Conservation (phyloP, 257 asterid species). For the Solanum virginianum region DNA sequence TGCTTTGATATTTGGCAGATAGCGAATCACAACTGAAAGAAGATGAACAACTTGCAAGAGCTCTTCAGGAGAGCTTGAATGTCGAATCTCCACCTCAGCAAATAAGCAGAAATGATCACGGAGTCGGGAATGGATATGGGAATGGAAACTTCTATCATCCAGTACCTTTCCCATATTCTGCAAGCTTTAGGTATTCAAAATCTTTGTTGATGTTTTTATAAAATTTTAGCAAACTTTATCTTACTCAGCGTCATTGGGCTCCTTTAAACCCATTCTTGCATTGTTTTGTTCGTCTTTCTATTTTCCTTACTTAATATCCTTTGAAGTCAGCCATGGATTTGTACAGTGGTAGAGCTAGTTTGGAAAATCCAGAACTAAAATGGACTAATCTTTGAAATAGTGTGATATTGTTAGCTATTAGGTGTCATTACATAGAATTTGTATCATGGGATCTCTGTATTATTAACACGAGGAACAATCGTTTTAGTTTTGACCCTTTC, state of each 20-base stretch:
- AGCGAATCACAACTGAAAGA: slow-evolving; percentile 47
- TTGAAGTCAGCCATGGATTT: not conserved
- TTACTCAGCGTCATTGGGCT: not conserved
- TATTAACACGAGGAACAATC: not conserved
- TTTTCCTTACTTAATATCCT: not conserved
- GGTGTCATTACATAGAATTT: not conserved
- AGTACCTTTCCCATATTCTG: slow-evolving; percentile 30
- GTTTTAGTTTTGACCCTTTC: not conserved
- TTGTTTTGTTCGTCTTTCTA: not conserved
- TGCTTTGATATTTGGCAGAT: slow-evolving; percentile 22
- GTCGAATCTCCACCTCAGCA: slow-evolving; percentile 44
- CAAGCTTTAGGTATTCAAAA: slow-evolving; percentile 26
- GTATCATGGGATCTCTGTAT: not conserved
- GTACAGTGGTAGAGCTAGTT: not conserved
- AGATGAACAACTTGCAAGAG: slow-evolving; percentile 72
- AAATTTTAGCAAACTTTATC: not conserved
- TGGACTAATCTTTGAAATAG: not conserved
- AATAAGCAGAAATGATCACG: slow-evolving; percentile 2
- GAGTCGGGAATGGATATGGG: slow-evolving; percentile 12
- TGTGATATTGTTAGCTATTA: not conserved
- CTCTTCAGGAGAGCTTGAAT: slow-evolving; percentile 63
- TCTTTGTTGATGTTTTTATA: not conserved
- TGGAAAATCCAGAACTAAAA: not conserved
- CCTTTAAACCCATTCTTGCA: not conserved
- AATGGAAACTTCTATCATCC: slow-evolving; percentile 31